Conservation (phyloP, 179 eudicot genomes). For the Corrigiola litoralis region DNA sequence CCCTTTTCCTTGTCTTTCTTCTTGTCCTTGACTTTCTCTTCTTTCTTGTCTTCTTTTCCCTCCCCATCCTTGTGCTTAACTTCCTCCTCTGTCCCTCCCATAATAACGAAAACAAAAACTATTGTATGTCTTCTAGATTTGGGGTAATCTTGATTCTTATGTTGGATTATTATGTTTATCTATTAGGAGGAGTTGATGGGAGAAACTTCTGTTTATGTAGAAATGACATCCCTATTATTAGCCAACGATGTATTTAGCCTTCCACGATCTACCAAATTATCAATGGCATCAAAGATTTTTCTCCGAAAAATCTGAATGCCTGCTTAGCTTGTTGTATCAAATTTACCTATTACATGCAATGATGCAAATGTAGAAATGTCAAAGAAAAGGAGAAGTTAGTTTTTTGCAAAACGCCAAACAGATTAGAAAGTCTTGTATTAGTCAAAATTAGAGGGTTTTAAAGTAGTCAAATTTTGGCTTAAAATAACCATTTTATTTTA, state of each 20-base stretch:
- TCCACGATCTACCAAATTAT: background rate
- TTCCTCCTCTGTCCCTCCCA: conserved; percentile 49
- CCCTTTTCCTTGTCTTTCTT: conserved; percentile 19
- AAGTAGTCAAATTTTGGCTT: too few relatives aligned
- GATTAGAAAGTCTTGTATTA: too few relatives aligned
- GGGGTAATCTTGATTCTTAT: background rate
- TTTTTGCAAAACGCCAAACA: too few relatives aligned
- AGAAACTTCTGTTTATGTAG: conserved; percentile 4
- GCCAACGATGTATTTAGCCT: conserved; percentile 2
- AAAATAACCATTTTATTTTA: too few relatives aligned
- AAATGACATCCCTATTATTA: conserved; percentile 10
- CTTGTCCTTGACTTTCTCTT: conserved; percentile 29
- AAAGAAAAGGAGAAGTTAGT: too few relatives aligned
- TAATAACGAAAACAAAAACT: conserved; percentile 5
- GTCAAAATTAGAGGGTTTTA: too few relatives aligned
- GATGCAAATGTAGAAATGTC: too few relatives aligned
- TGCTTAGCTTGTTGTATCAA: too few relatives aligned
- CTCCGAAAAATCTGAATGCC: conserved; percentile 8
- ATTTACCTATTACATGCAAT: too few relatives aligned
- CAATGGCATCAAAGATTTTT: conserved; percentile 3
- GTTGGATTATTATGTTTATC: background rate
- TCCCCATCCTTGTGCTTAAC: conserved; percentile 16
- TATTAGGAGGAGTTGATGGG: background rate
- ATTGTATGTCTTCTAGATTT: background rate
- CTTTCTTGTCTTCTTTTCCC: conserved; percentile 15